phyloP scores from a whole-genome alignment of 768 basidiomycete species.

The Lyophyllum decastes region DNA sequence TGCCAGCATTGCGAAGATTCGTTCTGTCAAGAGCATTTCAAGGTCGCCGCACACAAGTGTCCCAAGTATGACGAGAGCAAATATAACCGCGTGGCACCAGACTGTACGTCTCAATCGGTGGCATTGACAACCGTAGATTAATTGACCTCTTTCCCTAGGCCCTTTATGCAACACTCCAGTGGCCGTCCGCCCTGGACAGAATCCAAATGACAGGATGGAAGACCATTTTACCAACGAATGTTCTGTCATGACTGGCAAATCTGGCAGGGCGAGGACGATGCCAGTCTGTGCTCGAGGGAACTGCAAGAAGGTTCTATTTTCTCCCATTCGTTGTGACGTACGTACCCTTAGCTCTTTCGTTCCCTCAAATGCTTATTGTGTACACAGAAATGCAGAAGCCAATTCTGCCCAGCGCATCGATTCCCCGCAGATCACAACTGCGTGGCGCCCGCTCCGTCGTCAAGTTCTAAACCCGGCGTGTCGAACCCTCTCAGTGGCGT shows the following conservation, averaged over 20 bases:
- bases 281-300: slow-evolving; percentile 61
- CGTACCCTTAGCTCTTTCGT: slow-evolving; percentile 28
- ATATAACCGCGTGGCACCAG: slow-evolving; percentile 74
- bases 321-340: slow-evolving; percentile 75
- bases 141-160: slow-evolving; percentile 41
- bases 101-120: slow-evolving; percentile 47
- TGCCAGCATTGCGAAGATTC: slow-evolving; percentile 74
- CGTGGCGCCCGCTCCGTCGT: slow-evolving; percentile 22
- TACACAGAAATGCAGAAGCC: slow-evolving; percentile 63
- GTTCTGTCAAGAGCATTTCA: slow-evolving; percentile 83
- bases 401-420: slow-evolving; percentile 79
- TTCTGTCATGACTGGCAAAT: slow-evolving; percentile 66
- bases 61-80: slow-evolving; percentile 69
- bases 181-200: slow-evolving; percentile 73
- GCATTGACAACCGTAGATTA: background rate
- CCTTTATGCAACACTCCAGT: slow-evolving; percentile 79
- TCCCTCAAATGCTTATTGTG: background rate
- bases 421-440: slow-evolving; percentile 77
- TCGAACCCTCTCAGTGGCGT: slow-evolving; percentile 28
- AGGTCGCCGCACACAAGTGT: slow-evolving; percentile 67
- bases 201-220: slow-evolving; percentile 84
- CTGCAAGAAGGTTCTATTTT: slow-evolving; percentile 75
- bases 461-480: slow-evolving; percentile 12
- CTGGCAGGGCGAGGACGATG: slow-evolving; percentile 41
- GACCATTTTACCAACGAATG: slow-evolving; percentile 68